phyloP scores from a whole-genome alignment of 306 rosid species.

The Alnus glutinosa region DNA sequence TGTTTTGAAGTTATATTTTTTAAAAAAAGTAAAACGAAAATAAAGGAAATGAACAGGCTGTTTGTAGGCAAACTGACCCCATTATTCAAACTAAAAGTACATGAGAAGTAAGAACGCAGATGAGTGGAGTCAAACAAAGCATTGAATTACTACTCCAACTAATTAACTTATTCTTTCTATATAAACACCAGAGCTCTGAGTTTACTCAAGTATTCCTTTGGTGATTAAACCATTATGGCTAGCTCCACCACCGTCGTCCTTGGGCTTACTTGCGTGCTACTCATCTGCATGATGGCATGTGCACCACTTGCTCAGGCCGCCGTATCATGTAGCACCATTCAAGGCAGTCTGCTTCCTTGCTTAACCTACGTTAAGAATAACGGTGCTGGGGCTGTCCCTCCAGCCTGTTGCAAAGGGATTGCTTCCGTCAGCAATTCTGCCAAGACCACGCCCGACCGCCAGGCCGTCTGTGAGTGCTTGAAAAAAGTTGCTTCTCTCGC shows the following conservation, averaged over 20 bases:
- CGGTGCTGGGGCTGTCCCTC: conserved; percentile 13
- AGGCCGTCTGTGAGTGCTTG: conserved; percentile 43
- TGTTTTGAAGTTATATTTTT: no score
- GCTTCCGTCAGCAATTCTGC: background rate
- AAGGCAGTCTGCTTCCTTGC: conserved; percentile 15
- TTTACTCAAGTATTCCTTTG: background rate
- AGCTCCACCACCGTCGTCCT: background rate
- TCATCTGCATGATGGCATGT: conserved; percentile 20
- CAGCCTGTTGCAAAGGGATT: conserved; percentile 29
- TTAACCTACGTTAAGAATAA: background rate
- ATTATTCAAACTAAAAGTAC: no score
- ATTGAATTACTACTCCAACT: no score
- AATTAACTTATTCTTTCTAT: background rate
- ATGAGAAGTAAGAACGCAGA: no score
- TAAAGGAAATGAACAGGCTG: no score
- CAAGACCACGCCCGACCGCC: background rate
- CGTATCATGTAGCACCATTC: conserved; percentile 29
- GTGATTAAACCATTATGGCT: background rate
- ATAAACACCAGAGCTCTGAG: background rate
- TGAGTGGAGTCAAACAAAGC: no score
- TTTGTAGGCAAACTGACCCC: no score
- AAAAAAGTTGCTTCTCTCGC: background rate
- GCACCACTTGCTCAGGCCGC: conserved; percentile 8
- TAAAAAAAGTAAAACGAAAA: no score
- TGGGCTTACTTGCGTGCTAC: conserved; percentile 6